A percentile compares a stretch with the other conserved stretches of the same genome.
phyloP scores from a whole-genome alignment of 2,329 filamentous ascomycete genomes.

The Phoma sp. region DNA sequence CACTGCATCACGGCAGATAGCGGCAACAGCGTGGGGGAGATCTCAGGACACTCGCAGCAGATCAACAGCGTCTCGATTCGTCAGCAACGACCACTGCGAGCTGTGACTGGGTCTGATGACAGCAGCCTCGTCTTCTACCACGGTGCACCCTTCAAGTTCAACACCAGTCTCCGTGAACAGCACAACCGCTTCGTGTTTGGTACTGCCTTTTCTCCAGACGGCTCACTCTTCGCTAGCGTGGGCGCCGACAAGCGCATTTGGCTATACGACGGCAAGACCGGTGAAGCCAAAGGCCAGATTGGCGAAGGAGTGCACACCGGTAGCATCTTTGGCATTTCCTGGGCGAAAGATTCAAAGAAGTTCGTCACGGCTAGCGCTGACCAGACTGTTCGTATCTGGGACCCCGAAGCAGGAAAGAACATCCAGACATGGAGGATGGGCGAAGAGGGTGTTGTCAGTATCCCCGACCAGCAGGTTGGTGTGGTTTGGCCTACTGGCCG shows the following conservation, averaged over 20 bases:
- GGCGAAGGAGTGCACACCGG: constrained; percentile 87
- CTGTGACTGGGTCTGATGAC: constrained; percentile 90
- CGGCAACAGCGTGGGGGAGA: constrained; percentile 94
- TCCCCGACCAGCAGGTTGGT: constrained; percentile 89
- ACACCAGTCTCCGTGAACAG: constrained; percentile 75
- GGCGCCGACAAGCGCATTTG: constrained; percentile 93
- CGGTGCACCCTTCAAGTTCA: constrained; percentile 95
- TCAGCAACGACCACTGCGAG: constrained; percentile 86
- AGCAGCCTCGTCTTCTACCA: constrained; percentile 90
- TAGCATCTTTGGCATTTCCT: constrained; percentile 90
- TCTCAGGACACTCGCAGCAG: constrained; percentile 86
- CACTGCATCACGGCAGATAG: constrained; percentile 90
- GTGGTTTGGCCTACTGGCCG: constrained; percentile 87
- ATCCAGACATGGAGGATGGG: constrained; percentile 87
- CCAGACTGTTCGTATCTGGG: constrained; percentile 94
- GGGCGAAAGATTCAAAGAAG: constrained; percentile 83
- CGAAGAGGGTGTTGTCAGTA: constrained; percentile 70
- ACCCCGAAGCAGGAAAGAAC: constrained; percentile 77
- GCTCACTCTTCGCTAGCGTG: constrained; percentile 79
- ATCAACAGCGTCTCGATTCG: constrained; percentile 92
- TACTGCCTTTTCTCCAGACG: constrained; percentile 88
- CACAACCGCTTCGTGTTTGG: constrained; percentile 91
- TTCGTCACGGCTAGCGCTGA: constrained; percentile 93
- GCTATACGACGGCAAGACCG: constrained; percentile 95
- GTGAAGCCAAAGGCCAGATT: constrained; percentile 78